phyloP scores from a whole-genome alignment of 768 basidiomycete species.

The Russula griseocarnosa region DNA sequence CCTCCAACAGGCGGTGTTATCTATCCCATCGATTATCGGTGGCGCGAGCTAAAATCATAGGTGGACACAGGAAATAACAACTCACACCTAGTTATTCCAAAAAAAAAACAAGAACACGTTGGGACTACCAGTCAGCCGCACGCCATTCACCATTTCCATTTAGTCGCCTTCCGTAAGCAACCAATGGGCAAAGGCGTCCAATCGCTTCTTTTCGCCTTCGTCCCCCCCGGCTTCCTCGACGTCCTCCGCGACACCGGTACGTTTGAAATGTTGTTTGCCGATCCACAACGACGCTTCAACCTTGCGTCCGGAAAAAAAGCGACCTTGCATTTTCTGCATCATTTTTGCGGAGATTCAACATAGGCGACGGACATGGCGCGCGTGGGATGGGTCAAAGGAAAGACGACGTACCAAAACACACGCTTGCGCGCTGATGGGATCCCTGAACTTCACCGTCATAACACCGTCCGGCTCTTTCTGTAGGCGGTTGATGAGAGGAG shows the following conservation, averaged over 20 bases:
- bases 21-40: background rate
- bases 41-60: slow-evolving; percentile 13
- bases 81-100: slow-evolving; percentile 2
- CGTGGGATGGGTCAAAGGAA: background rate
- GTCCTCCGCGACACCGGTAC: slow-evolving; percentile 66
- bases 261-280: slow-evolving; percentile 77
- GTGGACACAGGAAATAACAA: slow-evolving; percentile 26
- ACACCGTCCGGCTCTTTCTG: slow-evolving; percentile 91
- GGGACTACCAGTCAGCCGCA: no score
- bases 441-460: slow-evolving; percentile 95
- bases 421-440: slow-evolving; percentile 87
- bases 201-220: slow-evolving; percentile 74
- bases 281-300: slow-evolving; percentile 79
- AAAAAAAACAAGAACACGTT: slow-evolving; percentile 6
- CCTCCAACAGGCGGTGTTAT: background rate
- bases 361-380: background rate
- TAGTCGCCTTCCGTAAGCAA: slow-evolving; percentile 76
- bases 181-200: slow-evolving; percentile 89
- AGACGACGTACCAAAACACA: slow-evolving; percentile 70
- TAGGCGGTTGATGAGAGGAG: slow-evolving; percentile 2
- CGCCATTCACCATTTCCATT: background rate
- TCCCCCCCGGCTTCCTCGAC: slow-evolving; percentile 54
- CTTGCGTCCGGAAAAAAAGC: slow-evolving; percentile 82
- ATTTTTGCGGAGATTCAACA: background rate
- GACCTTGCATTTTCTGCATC: slow-evolving; percentile 85